phyloP scores from a whole-genome alignment of 1,139 yeast species.

The Lodderomyces orthopsilosis region DNA sequence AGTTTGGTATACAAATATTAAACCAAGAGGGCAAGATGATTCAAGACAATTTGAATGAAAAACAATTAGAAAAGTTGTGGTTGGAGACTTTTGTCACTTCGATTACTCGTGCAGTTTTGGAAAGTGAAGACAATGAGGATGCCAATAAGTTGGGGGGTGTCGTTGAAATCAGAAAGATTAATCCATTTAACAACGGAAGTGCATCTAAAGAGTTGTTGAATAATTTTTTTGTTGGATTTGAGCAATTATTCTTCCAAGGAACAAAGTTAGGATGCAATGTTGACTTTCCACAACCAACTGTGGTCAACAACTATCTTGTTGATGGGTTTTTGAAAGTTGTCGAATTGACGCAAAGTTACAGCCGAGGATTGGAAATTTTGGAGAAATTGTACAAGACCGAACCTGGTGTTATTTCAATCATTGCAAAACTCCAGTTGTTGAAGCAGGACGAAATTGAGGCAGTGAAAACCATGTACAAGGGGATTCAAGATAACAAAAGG shows the following conservation, averaged over 20 bases:
- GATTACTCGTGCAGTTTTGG: constrained; percentile 64
- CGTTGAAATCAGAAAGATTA: constrained; percentile 46
- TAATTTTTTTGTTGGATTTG: constrained; percentile 58
- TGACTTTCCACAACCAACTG: constrained; percentile 69
- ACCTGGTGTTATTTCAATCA: constrained; percentile 54
- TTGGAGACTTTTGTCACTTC: constrained; percentile 68
- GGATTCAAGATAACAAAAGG: constrained; percentile 55
- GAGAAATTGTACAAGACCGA: constrained; percentile 39
- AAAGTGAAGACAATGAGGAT: constrained; percentile 63
- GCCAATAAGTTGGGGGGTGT: constrained; percentile 47
- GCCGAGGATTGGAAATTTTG: constrained; percentile 56
- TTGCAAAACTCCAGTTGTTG: constrained; percentile 50
- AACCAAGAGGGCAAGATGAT: constrained; percentile 44
- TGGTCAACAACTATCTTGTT: constrained; percentile 69
- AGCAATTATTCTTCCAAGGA: constrained; percentile 65
- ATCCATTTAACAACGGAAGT: constrained; percentile 54
- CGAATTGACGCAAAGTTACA: constrained; percentile 62
- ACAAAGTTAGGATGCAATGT: constrained; percentile 61
- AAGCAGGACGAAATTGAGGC: constrained; percentile 81
- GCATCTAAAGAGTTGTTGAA: constrained; percentile 45
- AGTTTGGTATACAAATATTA: constrained; percentile 47
- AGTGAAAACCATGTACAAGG: constrained; percentile 60
- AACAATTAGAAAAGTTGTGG: constrained; percentile 47
- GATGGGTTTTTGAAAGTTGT: constrained; percentile 69
- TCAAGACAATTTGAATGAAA: constrained; percentile 34